Evolutionary conservation across 225 moss, liverwort and hornwort species (phyloP).

Genomic region (Pseudoscleropodium purum): DNA sequence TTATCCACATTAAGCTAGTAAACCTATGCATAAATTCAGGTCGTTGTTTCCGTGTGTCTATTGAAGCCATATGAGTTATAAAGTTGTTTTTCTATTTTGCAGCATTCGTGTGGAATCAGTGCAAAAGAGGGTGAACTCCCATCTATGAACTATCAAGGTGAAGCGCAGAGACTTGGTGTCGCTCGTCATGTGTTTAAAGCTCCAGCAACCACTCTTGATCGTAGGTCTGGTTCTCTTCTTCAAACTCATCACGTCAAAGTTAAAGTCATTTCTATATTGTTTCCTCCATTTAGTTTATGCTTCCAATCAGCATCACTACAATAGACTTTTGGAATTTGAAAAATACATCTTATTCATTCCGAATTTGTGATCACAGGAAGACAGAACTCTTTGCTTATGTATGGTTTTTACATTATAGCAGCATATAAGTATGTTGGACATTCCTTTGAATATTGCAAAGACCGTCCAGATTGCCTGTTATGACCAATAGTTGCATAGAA

Average conservation of each 20-base stretch:
- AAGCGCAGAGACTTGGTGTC: constrained; percentile 39
- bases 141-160: constrained; percentile 31
- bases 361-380: not conserved
- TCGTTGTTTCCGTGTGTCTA: not conserved
- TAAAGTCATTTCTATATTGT: not conserved
- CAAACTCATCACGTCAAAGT: not conserved
- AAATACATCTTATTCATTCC: not conserved
- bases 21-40: not conserved
- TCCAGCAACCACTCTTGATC: constrained; percentile 31
- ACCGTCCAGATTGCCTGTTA: not conserved
- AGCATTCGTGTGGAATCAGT: constrained; percentile 52
- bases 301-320: not conserved
- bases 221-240: constrained; percentile 17
- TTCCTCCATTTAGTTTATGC: not conserved
- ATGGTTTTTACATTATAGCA: not conserved
- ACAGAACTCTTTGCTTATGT: not conserved
- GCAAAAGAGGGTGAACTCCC: constrained; percentile 45
- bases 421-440: not conserved
- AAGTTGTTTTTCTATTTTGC: constrained; percentile 3
- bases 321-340: not conserved
- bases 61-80: not conserved
- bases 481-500: not conserved
- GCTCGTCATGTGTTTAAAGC: constrained; percentile 38
- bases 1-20: not conserved
- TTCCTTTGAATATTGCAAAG: not conserved